Conservation (phyloP, 176 grass and related monocot species). For the Rhipidocladum racemiflorum region DNA sequence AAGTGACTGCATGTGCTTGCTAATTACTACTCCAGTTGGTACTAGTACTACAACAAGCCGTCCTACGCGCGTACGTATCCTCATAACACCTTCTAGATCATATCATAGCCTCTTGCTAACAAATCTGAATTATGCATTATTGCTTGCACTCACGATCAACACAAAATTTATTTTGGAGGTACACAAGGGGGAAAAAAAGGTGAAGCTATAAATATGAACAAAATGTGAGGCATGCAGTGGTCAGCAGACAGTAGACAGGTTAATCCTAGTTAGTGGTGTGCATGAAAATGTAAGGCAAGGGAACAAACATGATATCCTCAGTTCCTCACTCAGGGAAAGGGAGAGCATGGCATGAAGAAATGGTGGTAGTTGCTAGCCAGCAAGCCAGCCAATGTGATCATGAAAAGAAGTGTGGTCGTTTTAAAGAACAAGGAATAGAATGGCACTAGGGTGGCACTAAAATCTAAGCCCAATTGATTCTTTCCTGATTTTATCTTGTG, state of each 20-base stretch:
- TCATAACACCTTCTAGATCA: not conserved
- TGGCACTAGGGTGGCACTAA: slow-evolving; percentile 33
- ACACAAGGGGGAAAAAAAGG: not conserved
- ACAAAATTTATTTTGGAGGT: not conserved
- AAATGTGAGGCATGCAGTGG: slow-evolving; percentile 18
- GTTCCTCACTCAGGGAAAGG: not conserved
- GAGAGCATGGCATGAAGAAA: slow-evolving; percentile 30
- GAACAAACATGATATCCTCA: slow-evolving; percentile 31
- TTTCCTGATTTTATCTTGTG: not conserved
- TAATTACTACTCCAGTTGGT: not conserved
- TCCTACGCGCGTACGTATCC: not conserved
- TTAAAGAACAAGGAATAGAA: slow-evolving; percentile 16
- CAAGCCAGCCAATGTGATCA: slow-evolving; percentile 10
- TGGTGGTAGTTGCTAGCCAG: not conserved
- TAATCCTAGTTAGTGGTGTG: slow-evolving; percentile 2
- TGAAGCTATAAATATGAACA: slow-evolving; percentile 16
- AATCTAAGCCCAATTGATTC: slow-evolving; percentile 12
- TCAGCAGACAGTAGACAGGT: not conserved
- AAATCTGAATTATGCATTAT: not conserved
- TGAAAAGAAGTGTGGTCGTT: slow-evolving; percentile 39
- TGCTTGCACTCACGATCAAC: not conserved
- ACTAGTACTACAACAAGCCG: not conserved
- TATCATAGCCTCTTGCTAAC: not conserved
- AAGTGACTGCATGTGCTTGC: slow-evolving; percentile 28
- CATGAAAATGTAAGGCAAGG: slow-evolving; percentile 5